Conservation (phyloP, 495 filamentous ascomycete species). For the Evernia prunastri region DNA sequence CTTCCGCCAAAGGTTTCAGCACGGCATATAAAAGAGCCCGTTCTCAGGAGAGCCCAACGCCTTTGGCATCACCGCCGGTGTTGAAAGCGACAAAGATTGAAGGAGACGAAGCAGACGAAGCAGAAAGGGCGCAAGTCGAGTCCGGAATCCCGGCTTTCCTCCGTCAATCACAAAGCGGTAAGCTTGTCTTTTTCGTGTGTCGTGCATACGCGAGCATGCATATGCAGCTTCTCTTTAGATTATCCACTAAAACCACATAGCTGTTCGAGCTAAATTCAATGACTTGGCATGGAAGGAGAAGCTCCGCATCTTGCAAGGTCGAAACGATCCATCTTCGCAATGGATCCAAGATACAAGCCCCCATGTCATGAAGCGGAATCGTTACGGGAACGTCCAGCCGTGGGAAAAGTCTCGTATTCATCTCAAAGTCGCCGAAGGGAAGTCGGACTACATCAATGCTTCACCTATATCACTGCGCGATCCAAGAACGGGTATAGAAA, state of each 20-base stretch:
- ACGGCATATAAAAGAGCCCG: slow-evolving; percentile 27
- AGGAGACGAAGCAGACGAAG: slow-evolving; percentile 1
- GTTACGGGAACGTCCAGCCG: slow-evolving; percentile 68
- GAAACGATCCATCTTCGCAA: slow-evolving; percentile 40
- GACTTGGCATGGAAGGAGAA: slow-evolving; percentile 60
- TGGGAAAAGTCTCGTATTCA: slow-evolving; percentile 84
- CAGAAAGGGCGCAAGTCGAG: slow-evolving; percentile 12
- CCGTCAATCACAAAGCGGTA: slow-evolving; percentile 29
- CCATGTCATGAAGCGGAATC: slow-evolving; percentile 42
- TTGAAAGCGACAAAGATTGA: slow-evolving; percentile 23
- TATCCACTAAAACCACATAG: slow-evolving; percentile 29
- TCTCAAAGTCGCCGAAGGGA: slow-evolving; percentile 70
- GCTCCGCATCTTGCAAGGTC: slow-evolving; percentile 43
- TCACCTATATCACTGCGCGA: slow-evolving; percentile 70
- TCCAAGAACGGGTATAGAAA: slow-evolving; percentile 43
- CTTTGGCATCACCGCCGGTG: slow-evolving; percentile 35
- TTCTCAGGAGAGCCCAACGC: slow-evolving; percentile 34
- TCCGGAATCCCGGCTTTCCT: slow-evolving; percentile 25
- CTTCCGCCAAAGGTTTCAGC: slow-evolving; percentile 20
- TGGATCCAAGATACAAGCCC: slow-evolving; percentile 51
- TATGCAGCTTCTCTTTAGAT: slow-evolving; percentile 21
- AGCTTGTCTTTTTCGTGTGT: slow-evolving; percentile 9
- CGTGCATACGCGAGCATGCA: slow-evolving; percentile 23
- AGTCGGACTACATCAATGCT: slow-evolving; percentile 93
- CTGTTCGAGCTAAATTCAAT: slow-evolving; percentile 48